Evolutionary conservation across 2,329 filamentous ascomycete species (phyloP).

Genomic region (Periconia digitata): DNA sequence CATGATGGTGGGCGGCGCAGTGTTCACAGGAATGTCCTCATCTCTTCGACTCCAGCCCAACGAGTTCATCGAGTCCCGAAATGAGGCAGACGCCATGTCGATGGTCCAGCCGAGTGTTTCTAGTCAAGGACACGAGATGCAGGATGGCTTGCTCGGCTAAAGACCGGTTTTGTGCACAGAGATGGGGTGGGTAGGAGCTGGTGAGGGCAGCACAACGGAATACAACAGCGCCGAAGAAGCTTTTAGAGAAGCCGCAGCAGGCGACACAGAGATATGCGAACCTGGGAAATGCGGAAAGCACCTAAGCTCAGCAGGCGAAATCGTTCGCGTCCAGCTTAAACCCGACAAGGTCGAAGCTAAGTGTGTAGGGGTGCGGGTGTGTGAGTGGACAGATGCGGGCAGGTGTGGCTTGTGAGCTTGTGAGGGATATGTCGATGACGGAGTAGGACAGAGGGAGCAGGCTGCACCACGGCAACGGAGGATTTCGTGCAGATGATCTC

Average conservation of each 20-base stretch:
- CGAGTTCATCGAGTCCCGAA: conserved; percentile 92
- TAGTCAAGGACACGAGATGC: conserved; percentile 21
- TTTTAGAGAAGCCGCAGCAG: conserved; percentile 40
- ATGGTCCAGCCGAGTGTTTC: conserved; percentile 5
- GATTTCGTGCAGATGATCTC: conserved; percentile 59
- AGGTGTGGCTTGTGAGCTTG: conserved; percentile 18
- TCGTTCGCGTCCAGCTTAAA: conserved; percentile 15
- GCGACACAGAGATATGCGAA: conserved; percentile 35
- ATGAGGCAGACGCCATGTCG: conserved; percentile 80
- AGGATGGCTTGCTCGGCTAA: conserved; percentile 10
- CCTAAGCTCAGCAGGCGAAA: conserved; percentile 5
- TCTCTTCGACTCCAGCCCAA: conserved; percentile 91
- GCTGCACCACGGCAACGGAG: conserved; percentile 42
- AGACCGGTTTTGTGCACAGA: conserved; percentile 19
- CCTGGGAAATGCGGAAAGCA: conserved; percentile 17
- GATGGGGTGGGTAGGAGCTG: conserved; percentile 11
- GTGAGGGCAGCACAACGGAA: conserved; percentile 12
- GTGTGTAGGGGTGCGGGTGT: neutral
- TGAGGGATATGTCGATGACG: conserved; percentile 15
- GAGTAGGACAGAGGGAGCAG: conserved; percentile 16
- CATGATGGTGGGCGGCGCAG: conserved; percentile 71
- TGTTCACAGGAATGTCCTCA: conserved; percentile 73
- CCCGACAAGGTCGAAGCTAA: conserved; percentile 3
- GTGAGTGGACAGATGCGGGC: conserved; percentile 8
- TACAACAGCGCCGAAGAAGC: conserved; percentile 21